Conservation (phyloP, 2,329 filamentous ascomycete species). For the Emmonsia crescens region DNA sequence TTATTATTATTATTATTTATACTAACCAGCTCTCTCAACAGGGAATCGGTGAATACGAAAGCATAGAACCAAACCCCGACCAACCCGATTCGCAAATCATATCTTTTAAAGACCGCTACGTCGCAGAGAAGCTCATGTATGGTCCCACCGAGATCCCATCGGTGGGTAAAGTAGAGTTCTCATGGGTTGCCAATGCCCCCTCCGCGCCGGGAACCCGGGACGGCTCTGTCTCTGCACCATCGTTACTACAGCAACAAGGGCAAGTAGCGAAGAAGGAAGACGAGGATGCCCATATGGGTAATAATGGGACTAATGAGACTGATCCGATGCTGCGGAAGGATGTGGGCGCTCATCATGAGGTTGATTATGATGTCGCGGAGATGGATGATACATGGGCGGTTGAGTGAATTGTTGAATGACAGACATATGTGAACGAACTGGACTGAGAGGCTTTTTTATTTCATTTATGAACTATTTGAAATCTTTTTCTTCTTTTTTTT, state of each 20-base stretch:
- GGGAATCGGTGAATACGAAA: conserved; percentile 38
- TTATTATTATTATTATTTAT: background rate
- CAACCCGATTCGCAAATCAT: conserved; percentile 32
- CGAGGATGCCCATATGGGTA: conserved; percentile 23
- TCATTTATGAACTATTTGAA: background rate
- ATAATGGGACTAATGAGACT: conserved; percentile 9
- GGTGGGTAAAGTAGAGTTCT: conserved; percentile 44
- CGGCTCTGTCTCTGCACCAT: conserved; percentile 11
- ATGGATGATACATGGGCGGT: conserved; percentile 36
- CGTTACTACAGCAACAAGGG: background rate
- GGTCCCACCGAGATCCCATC: conserved; percentile 38
- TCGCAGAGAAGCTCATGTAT: conserved; percentile 46
- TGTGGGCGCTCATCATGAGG: conserved; percentile 24
- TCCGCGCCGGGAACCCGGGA: conserved; percentile 7
- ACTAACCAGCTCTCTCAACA: conserved; percentile 14
- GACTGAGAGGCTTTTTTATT: background rate
- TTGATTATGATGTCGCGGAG: conserved; percentile 43
- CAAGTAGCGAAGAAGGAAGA: conserved; percentile 20
- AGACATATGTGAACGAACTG: background rate
- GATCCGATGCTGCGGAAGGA: conserved; percentile 12
- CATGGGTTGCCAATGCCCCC: conserved; percentile 38
- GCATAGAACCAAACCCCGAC: conserved; percentile 32
- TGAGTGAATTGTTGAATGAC: conserved; percentile 9
- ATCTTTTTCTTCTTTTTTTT: background rate
- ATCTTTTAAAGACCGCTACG: conserved; percentile 38